These are phyloP conservation scores for Clonostachys sp. DNA, from an alignment of 2,329 filamentous ascomycete genomes.

Conservation along the genomic window DNA sequence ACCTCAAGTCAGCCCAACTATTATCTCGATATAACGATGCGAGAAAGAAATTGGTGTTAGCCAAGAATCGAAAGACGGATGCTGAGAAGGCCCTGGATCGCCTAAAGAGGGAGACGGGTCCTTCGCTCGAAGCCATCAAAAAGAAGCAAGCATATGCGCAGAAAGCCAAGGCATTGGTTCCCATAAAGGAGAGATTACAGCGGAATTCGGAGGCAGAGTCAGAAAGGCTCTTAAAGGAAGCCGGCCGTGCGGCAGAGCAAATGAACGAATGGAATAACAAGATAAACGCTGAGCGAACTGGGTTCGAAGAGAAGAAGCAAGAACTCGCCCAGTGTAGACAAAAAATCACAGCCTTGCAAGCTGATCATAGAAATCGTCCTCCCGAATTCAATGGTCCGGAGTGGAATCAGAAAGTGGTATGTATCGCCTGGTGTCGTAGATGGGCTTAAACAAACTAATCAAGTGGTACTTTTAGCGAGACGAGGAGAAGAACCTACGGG, in stretches of 20 bases:
- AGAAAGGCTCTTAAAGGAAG: constrained; percentile 33
- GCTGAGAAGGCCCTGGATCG: constrained; percentile 53
- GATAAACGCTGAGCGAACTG: constrained; percentile 46
- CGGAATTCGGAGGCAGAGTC: constrained; percentile 47
- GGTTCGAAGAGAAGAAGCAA: constrained; percentile 42
- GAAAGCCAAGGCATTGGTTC: constrained; percentile 50
- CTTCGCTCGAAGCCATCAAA: constrained; percentile 64
- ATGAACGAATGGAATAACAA: constrained; percentile 36
- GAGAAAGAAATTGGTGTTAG: constrained; percentile 36
- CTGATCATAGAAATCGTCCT: constrained; percentile 55
- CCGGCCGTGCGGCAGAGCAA: constrained; percentile 24
- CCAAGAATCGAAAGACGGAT: constrained; percentile 49
- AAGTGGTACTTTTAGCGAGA: constrained; percentile 39
- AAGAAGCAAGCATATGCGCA: constrained; percentile 64
- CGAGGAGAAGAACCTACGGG: constrained; percentile 51
- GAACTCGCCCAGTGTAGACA: constrained; percentile 45
- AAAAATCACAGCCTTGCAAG: constrained; percentile 59
- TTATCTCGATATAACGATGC: constrained; percentile 60
- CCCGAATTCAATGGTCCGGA: constrained; percentile 63
- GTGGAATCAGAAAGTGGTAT: constrained; percentile 70
- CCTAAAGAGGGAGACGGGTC: constrained; percentile 57
- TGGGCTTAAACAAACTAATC: constrained; percentile 13
- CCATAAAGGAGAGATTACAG: constrained; percentile 48
- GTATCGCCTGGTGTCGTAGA: constrained; percentile 17
- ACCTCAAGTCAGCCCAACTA: constrained; percentile 62